Conservation (phyloP, 108 stramenopile species). For the Fragilaria radians region DNA sequence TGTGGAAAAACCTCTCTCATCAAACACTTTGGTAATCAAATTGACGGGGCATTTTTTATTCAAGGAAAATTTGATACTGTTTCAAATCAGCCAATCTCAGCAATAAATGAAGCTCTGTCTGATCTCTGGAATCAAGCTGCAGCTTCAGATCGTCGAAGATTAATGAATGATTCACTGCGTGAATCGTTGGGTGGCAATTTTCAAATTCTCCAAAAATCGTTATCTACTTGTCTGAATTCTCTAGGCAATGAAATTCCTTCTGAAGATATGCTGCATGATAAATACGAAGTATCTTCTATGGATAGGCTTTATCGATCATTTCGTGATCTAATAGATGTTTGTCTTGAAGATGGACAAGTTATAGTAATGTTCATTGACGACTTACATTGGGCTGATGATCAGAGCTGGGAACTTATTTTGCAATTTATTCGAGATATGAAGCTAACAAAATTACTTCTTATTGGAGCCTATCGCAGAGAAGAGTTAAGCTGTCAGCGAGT, state of each 20-base stretch:
- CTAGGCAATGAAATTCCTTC: not conserved
- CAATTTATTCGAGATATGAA: not conserved
- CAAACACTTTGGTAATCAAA: not conserved
- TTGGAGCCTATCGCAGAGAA: not conserved
- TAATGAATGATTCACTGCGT: not conserved
- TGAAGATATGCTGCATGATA: not conserved
- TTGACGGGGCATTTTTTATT: not conserved
- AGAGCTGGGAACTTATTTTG: not conserved
- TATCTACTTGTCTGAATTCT: too few species aligned
- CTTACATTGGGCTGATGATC: not conserved
- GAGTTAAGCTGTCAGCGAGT: not conserved
- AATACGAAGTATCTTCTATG: not conserved
- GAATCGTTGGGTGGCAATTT: not conserved
- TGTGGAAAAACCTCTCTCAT: not conserved
- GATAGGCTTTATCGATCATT: not conserved
- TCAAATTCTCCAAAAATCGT: not conserved
- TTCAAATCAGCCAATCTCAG: not conserved
- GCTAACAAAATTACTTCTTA: not conserved
- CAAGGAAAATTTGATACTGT: not conserved
- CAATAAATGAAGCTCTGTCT: not conserved
- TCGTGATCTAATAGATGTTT: not conserved
- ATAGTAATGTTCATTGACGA: not conserved
- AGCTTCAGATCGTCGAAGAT: not conserved
- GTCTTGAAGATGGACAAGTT: not conserved
- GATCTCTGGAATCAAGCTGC: constrained; percentile 2